Percentiles rank a stretch among this genome's conserved stretches.
phyloP scores from a whole-genome alignment of 805 yeast genomes.

The Starmerella lactis-condensi region DNA sequence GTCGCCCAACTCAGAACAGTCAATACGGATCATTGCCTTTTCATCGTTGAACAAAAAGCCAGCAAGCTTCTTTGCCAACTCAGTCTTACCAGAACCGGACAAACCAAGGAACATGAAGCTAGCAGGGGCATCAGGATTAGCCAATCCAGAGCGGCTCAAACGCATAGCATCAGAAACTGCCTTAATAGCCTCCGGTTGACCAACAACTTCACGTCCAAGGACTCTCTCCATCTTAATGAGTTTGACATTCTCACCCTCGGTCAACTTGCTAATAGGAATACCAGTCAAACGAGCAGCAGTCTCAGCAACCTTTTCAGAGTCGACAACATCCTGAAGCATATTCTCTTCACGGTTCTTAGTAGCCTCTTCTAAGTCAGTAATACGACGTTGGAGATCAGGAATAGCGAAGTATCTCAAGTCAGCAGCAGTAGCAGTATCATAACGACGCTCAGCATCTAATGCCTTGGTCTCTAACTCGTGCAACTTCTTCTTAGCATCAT shows the following conservation, averaged over 20 bases:
- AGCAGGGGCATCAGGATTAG: slow-evolving; percentile 93
- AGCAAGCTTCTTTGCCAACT: slow-evolving; percentile 89
- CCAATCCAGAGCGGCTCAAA: slow-evolving; percentile 79
- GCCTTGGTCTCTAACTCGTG: slow-evolving; percentile 91
- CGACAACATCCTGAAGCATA: slow-evolving; percentile 76
- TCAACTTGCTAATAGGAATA: slow-evolving; percentile 83
- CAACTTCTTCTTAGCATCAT: slow-evolving; percentile 69
- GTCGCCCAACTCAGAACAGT: slow-evolving; percentile 90
- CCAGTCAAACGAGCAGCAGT: slow-evolving; percentile 94
- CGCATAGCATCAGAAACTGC: slow-evolving; percentile 93
- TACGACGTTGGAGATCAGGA: slow-evolving; percentile 70
- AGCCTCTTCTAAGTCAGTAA: slow-evolving; percentile 55
- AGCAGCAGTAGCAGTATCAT: slow-evolving; percentile 85
- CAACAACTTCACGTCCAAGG: slow-evolving; percentile 68
- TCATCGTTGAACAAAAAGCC: slow-evolving; percentile 92
- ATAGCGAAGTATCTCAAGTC: slow-evolving; percentile 94
- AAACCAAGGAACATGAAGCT: slow-evolving; percentile 87
- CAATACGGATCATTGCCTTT: slow-evolving; percentile 90
- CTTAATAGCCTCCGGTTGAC: slow-evolving; percentile 87
- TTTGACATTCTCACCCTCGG: slow-evolving; percentile 88
- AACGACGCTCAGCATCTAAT: slow-evolving; percentile 89
- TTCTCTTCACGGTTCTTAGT: slow-evolving; percentile 48
- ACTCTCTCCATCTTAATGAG: slow-evolving; percentile 87
- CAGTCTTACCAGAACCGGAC: slow-evolving; percentile 97
- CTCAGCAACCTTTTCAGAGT: slow-evolving; percentile 82